Conservation (phyloP, 805 yeast species). For the Brettanomyces nanus region DNA sequence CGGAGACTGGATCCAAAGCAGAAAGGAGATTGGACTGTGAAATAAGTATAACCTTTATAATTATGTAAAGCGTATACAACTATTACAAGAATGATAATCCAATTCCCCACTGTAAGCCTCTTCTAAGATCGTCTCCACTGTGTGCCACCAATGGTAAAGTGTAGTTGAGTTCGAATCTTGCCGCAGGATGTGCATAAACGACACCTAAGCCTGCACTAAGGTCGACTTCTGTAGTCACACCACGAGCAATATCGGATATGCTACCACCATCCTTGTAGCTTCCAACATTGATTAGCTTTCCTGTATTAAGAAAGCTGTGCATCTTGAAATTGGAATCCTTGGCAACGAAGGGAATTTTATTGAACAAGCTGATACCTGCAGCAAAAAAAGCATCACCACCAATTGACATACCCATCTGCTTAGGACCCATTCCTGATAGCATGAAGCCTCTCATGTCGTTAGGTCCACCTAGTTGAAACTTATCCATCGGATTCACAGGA, state of each 20-base stretch:
- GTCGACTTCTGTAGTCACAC: conserved; percentile 23
- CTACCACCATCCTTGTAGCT: too few species aligned
- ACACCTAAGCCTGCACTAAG: conserved; percentile 40
- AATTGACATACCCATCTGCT: conserved; percentile 37
- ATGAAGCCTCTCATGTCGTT: conserved; percentile 48
- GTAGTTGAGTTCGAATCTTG: conserved; percentile 49
- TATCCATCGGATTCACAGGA: conserved; percentile 36
- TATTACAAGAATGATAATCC: conserved; percentile 49
- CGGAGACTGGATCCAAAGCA: conserved; percentile 44
- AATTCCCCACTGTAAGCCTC: conserved; percentile 52
- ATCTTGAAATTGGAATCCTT: conserved; percentile 38
- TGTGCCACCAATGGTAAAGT: conserved; percentile 40
- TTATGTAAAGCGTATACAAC: too few species aligned
- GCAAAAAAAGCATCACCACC: conserved; percentile 46
- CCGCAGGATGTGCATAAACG: conserved; percentile 48
- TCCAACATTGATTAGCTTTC: conserved; percentile 30
- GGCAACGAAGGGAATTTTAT: conserved; percentile 33
- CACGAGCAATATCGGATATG: conserved; percentile 3
- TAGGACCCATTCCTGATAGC: conserved; percentile 49
- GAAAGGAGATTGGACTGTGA: conserved; percentile 20
- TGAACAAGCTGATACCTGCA: conserved; percentile 37
- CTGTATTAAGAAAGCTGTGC: conserved; percentile 41
- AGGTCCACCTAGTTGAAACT: conserved; percentile 52
- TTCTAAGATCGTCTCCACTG: conserved; percentile 38
- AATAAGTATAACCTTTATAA: too few species aligned